Percentiles rank a stretch among this genome's conserved stretches.
Conservation (phyloP, 2,329 filamentous ascomycete species). For the Capronia coronata region DNA sequence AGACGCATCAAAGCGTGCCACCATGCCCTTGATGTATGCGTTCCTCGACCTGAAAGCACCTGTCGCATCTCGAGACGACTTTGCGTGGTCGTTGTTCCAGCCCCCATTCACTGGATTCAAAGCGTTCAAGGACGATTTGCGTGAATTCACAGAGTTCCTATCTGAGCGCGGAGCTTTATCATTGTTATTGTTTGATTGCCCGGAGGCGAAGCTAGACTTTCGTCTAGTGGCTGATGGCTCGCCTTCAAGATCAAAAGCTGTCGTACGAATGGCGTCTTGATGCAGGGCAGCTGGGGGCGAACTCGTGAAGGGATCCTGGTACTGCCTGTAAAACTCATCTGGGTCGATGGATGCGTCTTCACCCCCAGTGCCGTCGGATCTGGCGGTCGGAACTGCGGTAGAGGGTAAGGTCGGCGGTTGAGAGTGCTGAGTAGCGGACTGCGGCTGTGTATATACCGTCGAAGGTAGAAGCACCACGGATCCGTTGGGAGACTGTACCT, state of each 20-base stretch:
- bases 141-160: conserved; percentile 4
- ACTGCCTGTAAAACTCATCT: conserved; percentile 48
- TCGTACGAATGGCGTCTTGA: conserved; percentile 25
- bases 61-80: conserved; percentile 7
- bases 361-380: conserved; percentile 12
- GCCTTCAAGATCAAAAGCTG: conserved; percentile 8
- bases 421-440: conserved; percentile 20
- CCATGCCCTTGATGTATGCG: conserved; percentile 72
- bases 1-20: conserved; percentile 65
- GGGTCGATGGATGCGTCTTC: conserved; percentile 39
- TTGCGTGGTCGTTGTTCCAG: conserved; percentile 8
- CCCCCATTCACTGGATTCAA: conserved; percentile 12
- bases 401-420: conserved; percentile 20
- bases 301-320: conserved; percentile 34
- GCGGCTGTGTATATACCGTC: conserved; percentile 27
- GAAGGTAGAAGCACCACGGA: conserved; percentile 25
- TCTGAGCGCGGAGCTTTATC: conserved; percentile 1
- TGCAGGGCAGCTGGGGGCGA: conserved; percentile 30
- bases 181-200: conserved; percentile 12
- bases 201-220: conserved; percentile 21
- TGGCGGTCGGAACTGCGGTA: conserved; percentile 7
- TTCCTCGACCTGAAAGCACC: conserved; percentile 36
- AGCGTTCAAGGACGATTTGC: conserved; percentile 16
- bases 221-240: conserved; percentile 2
- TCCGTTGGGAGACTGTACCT: conserved; percentile 16